Conservation (phyloP, 169 alveolate genomes). For the Toxoplasma gondii region DNA sequence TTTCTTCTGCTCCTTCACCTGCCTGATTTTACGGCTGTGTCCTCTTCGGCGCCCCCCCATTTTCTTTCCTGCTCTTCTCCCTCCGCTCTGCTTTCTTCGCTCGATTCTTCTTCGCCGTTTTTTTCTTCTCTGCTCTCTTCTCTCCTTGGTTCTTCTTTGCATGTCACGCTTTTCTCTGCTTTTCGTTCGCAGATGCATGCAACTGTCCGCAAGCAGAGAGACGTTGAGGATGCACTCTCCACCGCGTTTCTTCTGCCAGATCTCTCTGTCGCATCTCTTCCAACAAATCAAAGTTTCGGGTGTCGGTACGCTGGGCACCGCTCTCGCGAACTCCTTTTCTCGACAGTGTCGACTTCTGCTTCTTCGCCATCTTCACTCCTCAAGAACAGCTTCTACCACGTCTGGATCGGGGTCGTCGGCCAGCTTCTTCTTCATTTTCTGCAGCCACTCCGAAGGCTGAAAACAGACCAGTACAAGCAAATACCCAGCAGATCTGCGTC, state of each 20-base stretch:
- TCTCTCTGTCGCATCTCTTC: too few relatives aligned
- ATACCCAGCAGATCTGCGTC: background rate
- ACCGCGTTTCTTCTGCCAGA: too few relatives aligned
- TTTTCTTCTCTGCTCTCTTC: background rate
- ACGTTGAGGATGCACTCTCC: too few relatives aligned
- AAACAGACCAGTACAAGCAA: background rate
- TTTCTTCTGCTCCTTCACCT: too few relatives aligned
- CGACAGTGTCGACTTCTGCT: too few relatives aligned
- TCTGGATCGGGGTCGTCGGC: background rate
- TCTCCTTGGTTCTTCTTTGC: background rate
- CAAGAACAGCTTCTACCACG: background rate
- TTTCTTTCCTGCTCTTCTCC: background rate
- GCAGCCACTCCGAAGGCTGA: background rate
- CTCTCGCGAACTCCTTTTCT: too few relatives aligned
- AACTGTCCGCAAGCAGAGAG: too few relatives aligned
- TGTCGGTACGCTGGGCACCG: too few relatives aligned
- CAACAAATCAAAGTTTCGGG: too few relatives aligned
- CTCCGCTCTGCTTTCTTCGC: background rate
- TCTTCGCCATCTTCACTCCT: background rate
- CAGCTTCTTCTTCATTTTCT: constrained; percentile 18
- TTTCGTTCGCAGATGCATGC: too few relatives aligned
- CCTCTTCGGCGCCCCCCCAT: too few relatives aligned
- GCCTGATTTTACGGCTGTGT: too few relatives aligned
- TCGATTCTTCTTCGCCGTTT: background rate
- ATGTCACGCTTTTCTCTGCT: background rate